Base-by-base conservation (phyloP, 352 stramenopile genomes). In the Phytophthora sp. region DNA sequence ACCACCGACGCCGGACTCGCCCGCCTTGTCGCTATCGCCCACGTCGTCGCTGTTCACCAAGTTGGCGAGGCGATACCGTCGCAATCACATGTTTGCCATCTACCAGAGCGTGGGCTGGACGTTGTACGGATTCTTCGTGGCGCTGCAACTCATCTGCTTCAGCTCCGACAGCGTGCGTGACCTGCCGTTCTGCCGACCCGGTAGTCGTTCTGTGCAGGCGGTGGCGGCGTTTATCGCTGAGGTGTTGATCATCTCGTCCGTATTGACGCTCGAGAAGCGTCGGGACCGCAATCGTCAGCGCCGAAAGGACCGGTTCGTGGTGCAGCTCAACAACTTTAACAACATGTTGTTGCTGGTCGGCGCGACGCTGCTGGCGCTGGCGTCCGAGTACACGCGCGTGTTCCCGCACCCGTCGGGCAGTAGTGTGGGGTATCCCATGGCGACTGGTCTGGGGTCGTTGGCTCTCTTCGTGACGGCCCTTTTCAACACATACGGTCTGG, bases 261-360 rank as follows among this genome's bases (percentile, higher is more conserved):
- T 93, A 13, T 54, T 95, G 16, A 79, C 84, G 24, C 74, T 93
- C 29, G 79, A 90, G 20, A 74, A 79, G 21, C 71, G 69, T 36
- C 70, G 74, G 20, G 63, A 80, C 31, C 75, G 67, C 33, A 74
- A 76, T 44, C 60, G 51, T 7, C 58, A 78, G 30, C 55, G 68
- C 6, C 68, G 72, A 38, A 74, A 76, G 18, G 79, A 80, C 38
- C 84, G 79, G 11, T 77, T 86, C 55, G 79, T 89, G 38, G 74
- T 93, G 45, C 79, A 91, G 49, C 65, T 91, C 36, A 90, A 95
- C 76, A 93, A 94, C 75, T 93, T 88, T 58, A 93, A 90, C 71
- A 93, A 95, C 69, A 90, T 93, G 80, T 59, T 94, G 57, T 66
- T 92, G 41, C 66, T 93, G 39, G 79, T 93, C 5, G 84, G 85